Percentiles rank a stretch among this genome's conserved stretches.
Conservation (phyloP, 2,329 filamentous ascomycete genomes). For the Penicillium griseofulvum region DNA sequence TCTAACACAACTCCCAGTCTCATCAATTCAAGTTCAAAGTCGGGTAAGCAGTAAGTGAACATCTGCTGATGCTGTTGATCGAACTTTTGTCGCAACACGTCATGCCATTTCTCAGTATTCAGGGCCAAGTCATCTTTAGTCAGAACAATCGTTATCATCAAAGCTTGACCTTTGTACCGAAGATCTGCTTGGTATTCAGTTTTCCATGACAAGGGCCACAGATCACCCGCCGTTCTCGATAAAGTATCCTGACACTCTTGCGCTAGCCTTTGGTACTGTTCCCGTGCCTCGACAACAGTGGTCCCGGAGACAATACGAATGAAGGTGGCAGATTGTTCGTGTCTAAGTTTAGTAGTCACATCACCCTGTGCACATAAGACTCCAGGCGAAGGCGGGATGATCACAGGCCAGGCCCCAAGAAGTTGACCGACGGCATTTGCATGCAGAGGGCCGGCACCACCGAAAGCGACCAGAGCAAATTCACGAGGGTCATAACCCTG, state of each 20-base stretch:
- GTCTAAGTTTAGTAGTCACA: constrained; percentile 50
- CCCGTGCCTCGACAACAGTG: constrained; percentile 33
- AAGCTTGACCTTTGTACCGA: constrained; percentile 49
- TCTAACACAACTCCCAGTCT: constrained; percentile 46
- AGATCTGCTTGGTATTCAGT: constrained; percentile 47
- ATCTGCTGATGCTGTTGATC: constrained; percentile 46
- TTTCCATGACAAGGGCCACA: constrained; percentile 29
- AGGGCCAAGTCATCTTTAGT: constrained; percentile 33
- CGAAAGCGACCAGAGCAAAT: constrained; percentile 53
- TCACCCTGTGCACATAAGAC: constrained; percentile 53
- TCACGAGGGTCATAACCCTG: constrained; percentile 53
- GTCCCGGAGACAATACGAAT: constrained; percentile 44
- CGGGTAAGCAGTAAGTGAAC: constrained; percentile 46
- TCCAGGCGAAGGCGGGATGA: constrained; percentile 52
- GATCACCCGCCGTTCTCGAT: constrained; percentile 34
- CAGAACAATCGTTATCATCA: constrained; percentile 39
- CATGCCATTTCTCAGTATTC: constrained; percentile 29
- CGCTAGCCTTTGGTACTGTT: constrained; percentile 37
- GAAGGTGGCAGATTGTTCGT: constrained; percentile 48
- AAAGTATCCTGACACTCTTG: constrained; percentile 40
- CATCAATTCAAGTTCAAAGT: constrained; percentile 50
- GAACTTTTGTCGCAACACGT: constrained; percentile 41
- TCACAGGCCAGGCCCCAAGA: constrained; percentile 52
- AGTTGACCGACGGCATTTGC: constrained; percentile 52
- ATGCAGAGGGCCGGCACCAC: constrained; percentile 53